phyloP scores from a whole-genome alignment of 2,329 filamentous ascomycete genomes.

The Fusarium tanahbumbuense region DNA sequence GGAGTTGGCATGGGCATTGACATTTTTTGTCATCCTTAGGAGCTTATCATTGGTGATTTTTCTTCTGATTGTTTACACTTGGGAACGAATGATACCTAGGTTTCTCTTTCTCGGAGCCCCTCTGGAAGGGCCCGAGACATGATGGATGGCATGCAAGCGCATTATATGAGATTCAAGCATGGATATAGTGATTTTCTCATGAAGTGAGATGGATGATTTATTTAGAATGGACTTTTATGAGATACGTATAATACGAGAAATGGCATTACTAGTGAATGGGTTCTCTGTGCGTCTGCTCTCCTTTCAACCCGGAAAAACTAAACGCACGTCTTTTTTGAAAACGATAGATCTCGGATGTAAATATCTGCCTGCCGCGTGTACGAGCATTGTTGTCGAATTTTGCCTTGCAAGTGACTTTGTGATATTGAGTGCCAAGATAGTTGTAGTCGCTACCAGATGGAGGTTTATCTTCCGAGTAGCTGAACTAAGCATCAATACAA shows the following conservation, averaged over 20 bases:
- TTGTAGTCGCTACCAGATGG: not conserved
- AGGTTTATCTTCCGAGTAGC: not conserved
- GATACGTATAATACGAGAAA: slow-evolving; percentile 36
- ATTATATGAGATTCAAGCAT: slow-evolving; percentile 25
- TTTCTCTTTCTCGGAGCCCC: slow-evolving; percentile 40
- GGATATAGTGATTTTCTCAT: slow-evolving; percentile 3
- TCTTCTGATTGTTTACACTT: slow-evolving; percentile 32
- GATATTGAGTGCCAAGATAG: not conserved
- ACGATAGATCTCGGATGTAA: not conserved
- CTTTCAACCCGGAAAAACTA: not conserved
- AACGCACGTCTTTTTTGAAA: not conserved
- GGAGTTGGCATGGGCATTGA: slow-evolving; percentile 44
- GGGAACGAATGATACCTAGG: slow-evolving; percentile 43
- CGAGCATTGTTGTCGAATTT: not conserved
- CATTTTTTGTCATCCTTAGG: slow-evolving; percentile 28
- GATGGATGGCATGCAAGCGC: slow-evolving; percentile 30
- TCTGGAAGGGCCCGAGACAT: slow-evolving; percentile 44
- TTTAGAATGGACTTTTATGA: slow-evolving; percentile 47
- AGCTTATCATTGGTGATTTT: slow-evolving; percentile 28
- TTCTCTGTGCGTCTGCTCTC: not conserved
- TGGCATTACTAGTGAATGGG: slow-evolving; percentile 35
- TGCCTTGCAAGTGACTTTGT: not conserved
- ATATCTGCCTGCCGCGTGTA: not conserved
- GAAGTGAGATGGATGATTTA: slow-evolving; percentile 31
- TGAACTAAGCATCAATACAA: not conserved